A percentile compares a stretch with the other conserved stretches of the same genome.
Conservation (phyloP, 306 rosid species). For the Begonia loranthoides region DNA sequence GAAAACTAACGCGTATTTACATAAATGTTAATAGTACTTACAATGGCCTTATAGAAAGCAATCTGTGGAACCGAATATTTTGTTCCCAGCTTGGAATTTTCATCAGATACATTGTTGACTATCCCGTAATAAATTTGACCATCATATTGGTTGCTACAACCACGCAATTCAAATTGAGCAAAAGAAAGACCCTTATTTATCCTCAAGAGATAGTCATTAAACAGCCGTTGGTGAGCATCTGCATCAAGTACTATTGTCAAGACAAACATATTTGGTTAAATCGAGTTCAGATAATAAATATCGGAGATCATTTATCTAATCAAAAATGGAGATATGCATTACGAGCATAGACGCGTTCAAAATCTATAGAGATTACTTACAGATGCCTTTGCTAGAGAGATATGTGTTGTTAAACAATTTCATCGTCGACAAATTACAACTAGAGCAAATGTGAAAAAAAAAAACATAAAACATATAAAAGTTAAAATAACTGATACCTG, state of each 20-base stretch:
- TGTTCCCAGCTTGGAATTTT: constrained; percentile 79
- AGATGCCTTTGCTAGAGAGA: no score
- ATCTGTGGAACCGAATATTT: constrained; percentile 71
- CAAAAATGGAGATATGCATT: no score
- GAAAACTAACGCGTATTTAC: no score
- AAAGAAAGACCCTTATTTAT: constrained; percentile 75
- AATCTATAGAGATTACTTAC: no score
- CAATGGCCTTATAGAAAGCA: constrained; percentile 89
- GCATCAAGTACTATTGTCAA: constrained; percentile 8
- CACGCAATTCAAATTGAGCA: constrained; percentile 74
- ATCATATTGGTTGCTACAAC: constrained; percentile 68
- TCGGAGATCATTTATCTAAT: background rate
- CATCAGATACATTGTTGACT: constrained; percentile 74
- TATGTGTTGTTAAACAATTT: no score
- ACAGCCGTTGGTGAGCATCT: constrained; percentile 36
- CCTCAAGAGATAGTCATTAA: constrained; percentile 55
- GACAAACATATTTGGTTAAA: constrained; percentile 8
- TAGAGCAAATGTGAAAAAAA: background rate
- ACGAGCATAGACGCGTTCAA: no score
- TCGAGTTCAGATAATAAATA: background rate
- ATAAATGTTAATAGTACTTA: constrained; percentile 21
- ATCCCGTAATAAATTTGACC: constrained; percentile 76
- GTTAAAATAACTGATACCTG: constrained; percentile 32
- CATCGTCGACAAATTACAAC: no score
- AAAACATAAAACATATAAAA: background rate